phyloP scores from a whole-genome alignment of 306 rosid species.

The Lablab purpureus region DNA sequence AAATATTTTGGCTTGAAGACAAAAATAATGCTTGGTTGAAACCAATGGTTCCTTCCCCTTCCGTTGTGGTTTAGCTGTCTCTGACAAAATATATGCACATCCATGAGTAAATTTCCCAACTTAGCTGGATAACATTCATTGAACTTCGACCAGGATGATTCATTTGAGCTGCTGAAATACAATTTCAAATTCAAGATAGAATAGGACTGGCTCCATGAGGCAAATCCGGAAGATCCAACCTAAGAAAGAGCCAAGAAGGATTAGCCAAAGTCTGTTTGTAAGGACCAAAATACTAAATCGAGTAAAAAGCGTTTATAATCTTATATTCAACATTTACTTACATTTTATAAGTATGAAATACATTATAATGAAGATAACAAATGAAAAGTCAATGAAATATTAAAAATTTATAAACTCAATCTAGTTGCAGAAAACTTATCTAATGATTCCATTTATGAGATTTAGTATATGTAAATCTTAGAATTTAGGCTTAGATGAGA shows the following conservation, averaged over 20 bases:
- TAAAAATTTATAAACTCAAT: not conserved
- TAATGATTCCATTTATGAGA: not conserved
- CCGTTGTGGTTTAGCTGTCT: not conserved
- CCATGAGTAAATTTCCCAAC: not conserved
- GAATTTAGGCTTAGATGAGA: not conserved
- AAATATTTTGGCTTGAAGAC: too few relatives aligned
- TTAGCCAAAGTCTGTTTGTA: constrained; percentile 16
- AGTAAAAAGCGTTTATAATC: not conserved
- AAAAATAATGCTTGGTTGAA: not conserved
- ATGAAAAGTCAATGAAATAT: not conserved
- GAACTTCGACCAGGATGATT: constrained; percentile 28
- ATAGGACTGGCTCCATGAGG: constrained; percentile 59
- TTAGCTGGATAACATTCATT: not conserved
- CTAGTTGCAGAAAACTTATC: not conserved
- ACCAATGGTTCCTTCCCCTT: not conserved
- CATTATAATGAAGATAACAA: not conserved
- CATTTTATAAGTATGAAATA: not conserved
- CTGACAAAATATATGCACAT: not conserved
- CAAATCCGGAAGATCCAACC: constrained; percentile 64
- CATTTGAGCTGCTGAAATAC: constrained; percentile 8
- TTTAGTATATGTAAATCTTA: not conserved
- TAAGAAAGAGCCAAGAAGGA: constrained; percentile 43
- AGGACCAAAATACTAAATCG: constrained; percentile 21
- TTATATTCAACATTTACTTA: not conserved
- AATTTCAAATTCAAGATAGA: constrained; percentile 50